phyloP scores from a whole-genome alignment of 306 rosid species.

The Cicer chorassanicum region DNA sequence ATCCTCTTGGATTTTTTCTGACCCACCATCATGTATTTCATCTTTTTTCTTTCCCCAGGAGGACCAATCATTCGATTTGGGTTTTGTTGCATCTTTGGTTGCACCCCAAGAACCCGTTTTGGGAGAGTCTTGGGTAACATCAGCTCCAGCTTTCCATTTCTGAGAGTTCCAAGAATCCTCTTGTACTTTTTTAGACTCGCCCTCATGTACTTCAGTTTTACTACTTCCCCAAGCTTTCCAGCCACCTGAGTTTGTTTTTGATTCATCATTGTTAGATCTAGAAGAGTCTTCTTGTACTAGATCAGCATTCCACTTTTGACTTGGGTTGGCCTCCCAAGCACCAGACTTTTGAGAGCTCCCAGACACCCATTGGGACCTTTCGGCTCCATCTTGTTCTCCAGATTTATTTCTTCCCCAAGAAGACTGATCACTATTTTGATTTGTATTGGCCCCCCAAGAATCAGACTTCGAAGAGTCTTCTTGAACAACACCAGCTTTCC shows the following conservation, averaged over 20 bases:
- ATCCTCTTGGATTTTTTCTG: constrained; percentile 6
- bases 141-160: constrained; percentile 26
- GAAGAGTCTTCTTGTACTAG: background rate
- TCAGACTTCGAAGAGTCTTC: constrained; percentile 30
- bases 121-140: constrained; percentile 30
- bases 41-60: constrained; percentile 21
- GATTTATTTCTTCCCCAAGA: background rate
- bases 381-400: background rate
- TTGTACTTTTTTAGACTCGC: constrained; percentile 27
- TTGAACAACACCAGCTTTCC: constrained; percentile 20
- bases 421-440: constrained; percentile 2
- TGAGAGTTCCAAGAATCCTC: constrained; percentile 37
- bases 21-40: constrained; percentile 30
- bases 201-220: constrained; percentile 36
- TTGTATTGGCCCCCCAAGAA: constrained; percentile 11
- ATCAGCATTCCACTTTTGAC: background rate
- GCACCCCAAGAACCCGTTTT: constrained; percentile 46
- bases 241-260: constrained; percentile 5
- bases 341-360: constrained; percentile 8
- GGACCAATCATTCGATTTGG: constrained; percentile 31
- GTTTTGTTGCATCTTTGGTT: background rate
- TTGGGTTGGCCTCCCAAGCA: constrained; percentile 20
- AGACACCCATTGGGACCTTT: constrained; percentile 15
- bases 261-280: no score
- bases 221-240: background rate